A percentile compares a stretch with the other conserved stretches of the same genome.
Conservation (phyloP, 1,284 basidiomycete genomes). For the Lentinus polychrous region DNA sequence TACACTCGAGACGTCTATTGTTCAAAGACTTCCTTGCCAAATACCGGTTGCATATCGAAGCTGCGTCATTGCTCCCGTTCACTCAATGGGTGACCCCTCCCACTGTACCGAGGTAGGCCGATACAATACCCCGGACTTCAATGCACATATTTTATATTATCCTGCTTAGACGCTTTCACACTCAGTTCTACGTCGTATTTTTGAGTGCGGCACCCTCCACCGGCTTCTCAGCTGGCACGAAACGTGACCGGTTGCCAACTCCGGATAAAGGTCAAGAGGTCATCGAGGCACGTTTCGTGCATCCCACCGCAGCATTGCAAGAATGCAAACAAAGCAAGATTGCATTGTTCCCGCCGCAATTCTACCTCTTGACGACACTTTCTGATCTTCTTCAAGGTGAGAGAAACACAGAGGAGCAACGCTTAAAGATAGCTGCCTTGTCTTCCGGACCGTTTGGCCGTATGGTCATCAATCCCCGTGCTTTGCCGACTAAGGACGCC, state of each 20-base stretch:
- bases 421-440: conserved; percentile 37
- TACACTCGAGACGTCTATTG: conserved; percentile 42
- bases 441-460: conserved; percentile 49
- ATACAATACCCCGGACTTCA: neutral
- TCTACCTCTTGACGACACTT: conserved; percentile 57
- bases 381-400: conserved; percentile 13
- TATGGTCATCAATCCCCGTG: conserved; percentile 49
- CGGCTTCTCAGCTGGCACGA: conserved; percentile 44
- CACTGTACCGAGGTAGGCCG: conserved; percentile 39
- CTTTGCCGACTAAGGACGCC: conserved; percentile 29
- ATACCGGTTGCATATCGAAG: conserved; percentile 37
- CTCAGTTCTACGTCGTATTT: conserved; percentile 61
- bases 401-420: conserved; percentile 36
- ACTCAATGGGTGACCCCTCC: conserved; percentile 66
- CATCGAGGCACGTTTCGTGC: conserved; percentile 54
- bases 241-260: conserved; percentile 52
- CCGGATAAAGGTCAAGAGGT: conserved; percentile 67
- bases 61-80: conserved; percentile 48
- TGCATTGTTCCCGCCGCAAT: conserved; percentile 64
- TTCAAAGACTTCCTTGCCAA: conserved; percentile 50
- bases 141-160: neutral
- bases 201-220: conserved; percentile 36
- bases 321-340: conserved; percentile 46
- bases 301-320: conserved; percentile 41
- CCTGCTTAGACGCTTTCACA: conserved; percentile 51